Percentiles rank a stretch among this genome's conserved stretches.
These are phyloP conservation scores for Candida coleopterorum DNA, from an alignment of 805 yeast genomes.

Conservation along the genomic window DNA sequence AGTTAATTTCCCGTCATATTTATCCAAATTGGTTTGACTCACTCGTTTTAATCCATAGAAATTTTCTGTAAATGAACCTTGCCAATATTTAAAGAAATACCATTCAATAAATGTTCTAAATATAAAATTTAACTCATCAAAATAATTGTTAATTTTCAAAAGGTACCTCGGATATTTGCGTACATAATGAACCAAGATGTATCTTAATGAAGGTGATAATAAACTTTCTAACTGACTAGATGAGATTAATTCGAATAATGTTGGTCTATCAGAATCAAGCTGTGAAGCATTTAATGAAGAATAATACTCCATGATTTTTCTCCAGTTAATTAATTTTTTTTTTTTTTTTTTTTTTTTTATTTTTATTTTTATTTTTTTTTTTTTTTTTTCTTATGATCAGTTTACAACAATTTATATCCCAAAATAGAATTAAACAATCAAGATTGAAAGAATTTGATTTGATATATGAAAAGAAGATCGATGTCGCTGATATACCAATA, in stretches of 20 bases:
- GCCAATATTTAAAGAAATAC: constrained; percentile 66
- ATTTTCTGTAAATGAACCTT: constrained; percentile 83
- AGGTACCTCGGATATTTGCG: constrained; percentile 69
- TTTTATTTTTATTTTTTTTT: background rate
- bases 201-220: constrained; percentile 78
- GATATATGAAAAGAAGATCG: background rate
- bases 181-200: constrained; percentile 75
- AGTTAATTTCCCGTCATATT: constrained; percentile 29
- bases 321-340: background rate
- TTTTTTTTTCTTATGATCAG: constrained; percentile 1
- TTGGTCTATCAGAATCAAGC: constrained; percentile 72
- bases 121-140: constrained; percentile 70
- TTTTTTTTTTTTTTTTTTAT: background rate
- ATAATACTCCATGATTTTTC: constrained; percentile 64
- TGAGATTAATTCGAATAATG: constrained; percentile 83
- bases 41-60: constrained; percentile 84
- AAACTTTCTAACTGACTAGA: constrained; percentile 72
- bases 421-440: constrained; percentile 4
- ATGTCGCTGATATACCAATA: constrained; percentile 4
- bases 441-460: constrained; percentile 9
- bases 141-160: constrained; percentile 56
- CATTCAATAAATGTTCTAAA: constrained; percentile 66
- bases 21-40: constrained; percentile 30
- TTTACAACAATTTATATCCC: constrained; percentile 5
- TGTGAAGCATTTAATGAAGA: constrained; percentile 74